Evolutionary conservation across 768 basidiomycete species (phyloP), one percentile per base, ranked within the genome.

Genomic region (Tricholoma hemisulphureum): DNA sequence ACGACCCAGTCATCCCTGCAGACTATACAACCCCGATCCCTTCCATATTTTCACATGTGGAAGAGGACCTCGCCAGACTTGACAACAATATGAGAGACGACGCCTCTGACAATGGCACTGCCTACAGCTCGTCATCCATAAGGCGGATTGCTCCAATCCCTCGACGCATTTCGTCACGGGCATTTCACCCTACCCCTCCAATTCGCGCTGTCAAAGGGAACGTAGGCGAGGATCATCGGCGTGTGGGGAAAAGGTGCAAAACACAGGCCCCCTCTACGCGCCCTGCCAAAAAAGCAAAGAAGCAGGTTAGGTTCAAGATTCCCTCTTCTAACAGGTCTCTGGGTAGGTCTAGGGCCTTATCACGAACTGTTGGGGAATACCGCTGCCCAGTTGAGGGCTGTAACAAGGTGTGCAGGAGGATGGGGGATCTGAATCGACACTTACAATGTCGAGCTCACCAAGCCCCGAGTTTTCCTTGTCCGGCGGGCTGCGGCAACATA

Each of bases 351-450:
- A 13, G 14, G 3, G 26, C 23, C 28, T 29, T 10, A 7, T 14
- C 46, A 13, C 26, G 16, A n/a, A n/a, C 26, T 29, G 7, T 49
- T 3, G n/a, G 46, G 18, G 28, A 49, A 16, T 49, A 10, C 11
- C 3, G n/a, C 7, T 49, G 46, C 26, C 46, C 46, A 49, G 46
- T 13, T 16, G n/a, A n/a, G 29, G 46, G 26, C 31, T 64, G 63
- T 37, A 18, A 20, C 3, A 61, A 51, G 23, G 55, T 52, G 10
- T 60, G 58, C 35, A 39, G 21, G 11, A 58, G n/a, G 32, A 57
- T 26, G 20, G 31, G 48, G 4, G 61, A 64, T 32, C 26, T 64
- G 41, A 31, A 52, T 14, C 56, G 61, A 5, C 63, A 64, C 29
- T 50, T 58, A 20, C 57, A 23, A 16, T 51, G 46, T 45, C 52